A percentile compares a stretch with the other conserved stretches of the same genome.
Conservation (phyloP, 2,329 filamentous ascomycete genomes). For the Exophiala sp. region DNA sequence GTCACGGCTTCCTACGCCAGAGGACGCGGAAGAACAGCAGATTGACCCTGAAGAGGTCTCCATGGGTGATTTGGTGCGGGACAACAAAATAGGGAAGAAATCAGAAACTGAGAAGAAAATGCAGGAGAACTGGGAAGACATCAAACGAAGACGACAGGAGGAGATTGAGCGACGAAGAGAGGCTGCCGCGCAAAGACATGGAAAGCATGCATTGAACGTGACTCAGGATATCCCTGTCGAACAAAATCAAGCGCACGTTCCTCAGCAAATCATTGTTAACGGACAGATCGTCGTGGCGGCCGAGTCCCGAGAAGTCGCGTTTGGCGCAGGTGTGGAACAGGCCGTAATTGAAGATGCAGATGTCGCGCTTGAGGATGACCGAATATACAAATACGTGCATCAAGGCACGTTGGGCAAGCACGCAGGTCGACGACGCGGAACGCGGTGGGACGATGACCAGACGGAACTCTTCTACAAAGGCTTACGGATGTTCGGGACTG, state of each 20-base stretch:
- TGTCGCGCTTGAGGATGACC: slow-evolving; percentile 39
- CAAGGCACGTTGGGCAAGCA: slow-evolving; percentile 45
- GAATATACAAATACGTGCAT: slow-evolving; percentile 44
- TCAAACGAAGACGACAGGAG: slow-evolving; percentile 40
- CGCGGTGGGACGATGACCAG: slow-evolving; percentile 54
- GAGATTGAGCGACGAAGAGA: slow-evolving; percentile 34
- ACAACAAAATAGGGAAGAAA: slow-evolving; percentile 49
- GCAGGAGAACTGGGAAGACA: slow-evolving; percentile 53
- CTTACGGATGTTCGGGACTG: slow-evolving; percentile 57
- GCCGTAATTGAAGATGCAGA: slow-evolving; percentile 42
- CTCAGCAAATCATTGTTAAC: slow-evolving; percentile 50
- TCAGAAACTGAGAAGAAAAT: slow-evolving; percentile 54
- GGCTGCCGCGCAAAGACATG: slow-evolving; percentile 25
- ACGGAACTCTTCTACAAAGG: slow-evolving; percentile 59
- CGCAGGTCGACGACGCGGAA: slow-evolving; percentile 39
- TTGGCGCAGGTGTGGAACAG: slow-evolving; percentile 47
- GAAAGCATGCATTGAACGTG: slow-evolving; percentile 8
- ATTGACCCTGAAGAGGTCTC: slow-evolving; percentile 51
- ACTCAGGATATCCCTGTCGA: slow-evolving; percentile 17
- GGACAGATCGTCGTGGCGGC: slow-evolving; percentile 53
- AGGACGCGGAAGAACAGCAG: slow-evolving; percentile 44
- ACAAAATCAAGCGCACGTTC: slow-evolving; percentile 32
- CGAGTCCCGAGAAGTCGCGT: slow-evolving; percentile 49
- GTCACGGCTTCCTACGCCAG: slow-evolving; percentile 32
- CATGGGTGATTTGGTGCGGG: slow-evolving; percentile 54